Base-by-base conservation (phyloP, 2,329 filamentous ascomycete species). In the Microsporum canis region DNA sequence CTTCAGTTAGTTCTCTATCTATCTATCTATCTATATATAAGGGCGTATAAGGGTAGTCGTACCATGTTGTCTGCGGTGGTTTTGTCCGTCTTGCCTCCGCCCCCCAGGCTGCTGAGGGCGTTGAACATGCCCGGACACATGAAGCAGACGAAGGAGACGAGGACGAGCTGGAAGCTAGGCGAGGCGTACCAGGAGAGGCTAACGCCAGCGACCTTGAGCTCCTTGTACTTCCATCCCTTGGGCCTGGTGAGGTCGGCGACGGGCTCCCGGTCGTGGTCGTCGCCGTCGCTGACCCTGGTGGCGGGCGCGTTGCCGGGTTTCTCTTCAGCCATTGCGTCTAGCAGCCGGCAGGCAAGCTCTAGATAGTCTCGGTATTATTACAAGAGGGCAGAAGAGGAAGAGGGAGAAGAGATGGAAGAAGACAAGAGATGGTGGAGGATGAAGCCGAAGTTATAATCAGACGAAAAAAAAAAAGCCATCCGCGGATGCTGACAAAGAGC, bases 101-200 rank as follows among this genome's bases (percentile, higher is more conserved):
- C 86, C 61, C 86, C 86, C 43, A 88, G 76, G 63, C 85, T 85
- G 63, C 76, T 77, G 62, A 88, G 75, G 29, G 86, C 84, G 68
- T 88, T 88, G 77, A 83, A 88, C 84, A 88, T 87, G 67, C 86
- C 86, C 0, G 86, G 86, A 70, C 86, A 88, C 64, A 88, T 71
- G 77, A 88, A 88, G 70, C 85, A 88, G 57, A 88, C 84, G 63
- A 87, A 78, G 31, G 84, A 80, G 61, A 91, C 86, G 78, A 91
- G 81, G 64, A 87, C 68, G 39, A 91, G 79, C 75, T 91, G 88
- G 57, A 84, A 74, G 68, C 84, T 82, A 10, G 88, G 88, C 62
- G 87, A 89, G 29, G 88, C 88, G 71, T 88, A 91, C 80, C 84
- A 89, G 3, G 79, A 78, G 5, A 87, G 63, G 66, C 80, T 79